Evolutionary conservation across 805 yeast genomes (phyloP).

Genomic region (Ogataea ramenticola): DNA sequence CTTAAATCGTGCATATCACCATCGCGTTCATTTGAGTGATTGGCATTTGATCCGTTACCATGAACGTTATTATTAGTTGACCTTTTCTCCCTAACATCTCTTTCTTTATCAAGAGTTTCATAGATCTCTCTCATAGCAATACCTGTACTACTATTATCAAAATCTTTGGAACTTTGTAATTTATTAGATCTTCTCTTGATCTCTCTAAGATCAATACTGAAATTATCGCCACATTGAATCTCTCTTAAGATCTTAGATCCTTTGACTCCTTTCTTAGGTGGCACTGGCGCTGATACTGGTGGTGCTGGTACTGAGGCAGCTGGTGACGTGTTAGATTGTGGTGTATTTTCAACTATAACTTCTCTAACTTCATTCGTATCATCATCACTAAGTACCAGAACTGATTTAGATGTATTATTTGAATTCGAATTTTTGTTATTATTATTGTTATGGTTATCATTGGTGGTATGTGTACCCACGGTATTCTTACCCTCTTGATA

Average conservation of each 20-base stretch:
- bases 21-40: no score
- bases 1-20: neutral
- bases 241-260: slow-evolving; percentile 7
- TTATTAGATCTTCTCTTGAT: slow-evolving; percentile 1
- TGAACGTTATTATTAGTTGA: no score
- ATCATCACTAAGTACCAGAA: no score
- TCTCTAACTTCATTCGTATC: no score
- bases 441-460: neutral
- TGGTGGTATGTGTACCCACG: no score
- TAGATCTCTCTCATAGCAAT: neutral
- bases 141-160: neutral
- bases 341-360: no score
- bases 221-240: slow-evolving; percentile 6
- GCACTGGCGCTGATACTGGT: neutral
- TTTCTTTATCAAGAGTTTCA: neutral
- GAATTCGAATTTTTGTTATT: no score
- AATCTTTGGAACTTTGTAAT: neutral
- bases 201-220: slow-evolving; percentile 4
- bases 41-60: no score
- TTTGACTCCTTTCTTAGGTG: slow-evolving; percentile 2
- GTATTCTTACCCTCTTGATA: neutral
- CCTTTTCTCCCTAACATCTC: slow-evolving; percentile 1
- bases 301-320: no score
- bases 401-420: no score
- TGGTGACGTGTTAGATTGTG: no score